Percentiles rank a stretch among this genome's conserved stretches.
Conservation (phyloP, 345 rosid species). For the Aquilaria malaccensis region DNA sequence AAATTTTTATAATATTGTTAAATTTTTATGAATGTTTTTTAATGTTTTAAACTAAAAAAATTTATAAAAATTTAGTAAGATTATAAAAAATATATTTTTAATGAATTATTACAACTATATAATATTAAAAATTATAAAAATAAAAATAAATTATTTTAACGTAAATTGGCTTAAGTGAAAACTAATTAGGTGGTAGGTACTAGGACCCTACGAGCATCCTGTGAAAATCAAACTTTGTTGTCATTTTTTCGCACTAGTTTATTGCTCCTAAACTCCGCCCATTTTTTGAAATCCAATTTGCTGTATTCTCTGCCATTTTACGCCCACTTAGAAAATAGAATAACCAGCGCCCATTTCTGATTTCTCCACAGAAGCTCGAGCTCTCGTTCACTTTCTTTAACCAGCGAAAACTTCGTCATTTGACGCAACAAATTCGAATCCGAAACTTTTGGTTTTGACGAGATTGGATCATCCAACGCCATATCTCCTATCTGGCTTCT, state of each 20-base stretch:
- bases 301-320: constrained; percentile 6
- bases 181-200: no score
- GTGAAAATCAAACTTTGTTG: no score
- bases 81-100: no score
- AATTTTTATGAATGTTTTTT: no score
- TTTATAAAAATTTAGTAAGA: no score
- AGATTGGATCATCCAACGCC: constrained; percentile 15
- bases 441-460: constrained; percentile 8
- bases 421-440: constrained; percentile 4
- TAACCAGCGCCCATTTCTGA: constrained; percentile 4
- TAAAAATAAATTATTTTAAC: neutral
- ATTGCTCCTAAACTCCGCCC: neutral
- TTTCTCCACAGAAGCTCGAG: constrained; percentile 7
- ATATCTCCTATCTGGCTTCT: constrained; percentile 14
- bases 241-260: no score
- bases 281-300: neutral
- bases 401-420: constrained; percentile 10
- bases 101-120: no score
- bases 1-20: no score
- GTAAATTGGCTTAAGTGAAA: no score
- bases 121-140: neutral
- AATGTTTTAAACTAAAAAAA: no score
- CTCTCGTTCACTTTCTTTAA: constrained; percentile 12
- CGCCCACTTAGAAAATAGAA: constrained; percentile 9
- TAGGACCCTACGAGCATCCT: no score